Conservation (phyloP, 495 filamentous ascomycete genomes). For the Aspergillus cristatus region DNA sequence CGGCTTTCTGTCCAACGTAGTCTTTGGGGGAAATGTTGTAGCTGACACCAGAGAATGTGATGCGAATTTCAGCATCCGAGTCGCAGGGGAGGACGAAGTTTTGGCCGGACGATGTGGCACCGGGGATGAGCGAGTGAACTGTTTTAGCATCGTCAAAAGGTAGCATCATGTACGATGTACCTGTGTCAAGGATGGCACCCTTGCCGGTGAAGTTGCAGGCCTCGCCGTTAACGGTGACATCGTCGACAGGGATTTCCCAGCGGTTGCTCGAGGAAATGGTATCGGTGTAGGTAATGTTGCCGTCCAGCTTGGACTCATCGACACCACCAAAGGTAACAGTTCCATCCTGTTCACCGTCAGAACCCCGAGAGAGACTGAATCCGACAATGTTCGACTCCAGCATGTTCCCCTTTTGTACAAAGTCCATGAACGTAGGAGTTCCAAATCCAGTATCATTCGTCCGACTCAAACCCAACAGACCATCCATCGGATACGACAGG, state of each 20-base stretch:
- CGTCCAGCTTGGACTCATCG: constrained; percentile 55
- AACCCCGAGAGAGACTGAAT: constrained; percentile 53
- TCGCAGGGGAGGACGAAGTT: constrained; percentile 63
- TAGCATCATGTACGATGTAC: constrained; percentile 66
- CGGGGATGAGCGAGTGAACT: constrained; percentile 58
- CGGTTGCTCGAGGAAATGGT: constrained; percentile 27
- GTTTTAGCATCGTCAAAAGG: constrained; percentile 53
- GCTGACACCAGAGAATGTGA: constrained; percentile 47
- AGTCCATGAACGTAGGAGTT: constrained; percentile 54
- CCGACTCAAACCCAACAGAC: constrained; percentile 71
- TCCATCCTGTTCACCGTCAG: constrained; percentile 58
- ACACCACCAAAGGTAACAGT: constrained; percentile 67
- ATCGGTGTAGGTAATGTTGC: constrained; percentile 53
- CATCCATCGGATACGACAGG: constrained; percentile 67
- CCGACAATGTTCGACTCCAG: constrained; percentile 58
- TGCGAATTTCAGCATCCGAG: constrained; percentile 41
- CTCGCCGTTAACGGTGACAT: constrained; percentile 49
- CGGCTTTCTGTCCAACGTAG: constrained; percentile 47
- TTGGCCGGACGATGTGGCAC: constrained; percentile 39
- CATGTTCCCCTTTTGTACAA: constrained; percentile 44
- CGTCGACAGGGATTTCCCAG: constrained; percentile 65
- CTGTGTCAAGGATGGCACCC: constrained; percentile 68
- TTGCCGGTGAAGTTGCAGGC: constrained; percentile 38
- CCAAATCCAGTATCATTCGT: constrained; percentile 30
- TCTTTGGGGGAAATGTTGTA: constrained; percentile 60